phyloP scores from a whole-genome alignment of 441 rosid genomes.

The Populus hybrid region DNA sequence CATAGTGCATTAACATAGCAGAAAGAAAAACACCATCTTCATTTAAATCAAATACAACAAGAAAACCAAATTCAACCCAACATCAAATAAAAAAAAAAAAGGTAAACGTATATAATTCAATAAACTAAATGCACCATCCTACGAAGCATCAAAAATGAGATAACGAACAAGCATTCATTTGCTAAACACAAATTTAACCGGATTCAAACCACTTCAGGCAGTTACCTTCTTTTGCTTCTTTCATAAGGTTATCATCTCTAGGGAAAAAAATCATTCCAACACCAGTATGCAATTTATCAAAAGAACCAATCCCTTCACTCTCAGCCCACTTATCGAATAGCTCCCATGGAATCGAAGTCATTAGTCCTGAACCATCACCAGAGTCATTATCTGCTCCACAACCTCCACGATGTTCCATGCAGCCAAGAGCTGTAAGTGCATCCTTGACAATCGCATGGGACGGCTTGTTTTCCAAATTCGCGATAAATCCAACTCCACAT shows the following conservation, averaged over 20 bases:
- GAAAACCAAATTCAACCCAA: no score
- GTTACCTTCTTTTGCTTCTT: slow-evolving; percentile 85
- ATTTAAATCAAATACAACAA: no score
- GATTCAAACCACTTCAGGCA: slow-evolving; percentile 10
- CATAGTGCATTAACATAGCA: neutral
- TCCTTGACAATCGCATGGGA: slow-evolving; percentile 75
- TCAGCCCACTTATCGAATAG: slow-evolving; percentile 81
- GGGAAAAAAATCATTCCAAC: slow-evolving; percentile 97
- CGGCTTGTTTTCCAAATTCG: slow-evolving; percentile 84
- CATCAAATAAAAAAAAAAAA: neutral
- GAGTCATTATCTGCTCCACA: slow-evolving; percentile 99
- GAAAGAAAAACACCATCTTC: no score
- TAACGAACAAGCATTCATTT: slow-evolving; percentile 6
- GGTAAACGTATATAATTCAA: neutral
- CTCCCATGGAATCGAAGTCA: slow-evolving; percentile 99
- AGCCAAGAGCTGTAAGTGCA: slow-evolving; percentile 92
- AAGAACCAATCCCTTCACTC: slow-evolving; percentile 66
- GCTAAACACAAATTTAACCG: neutral
- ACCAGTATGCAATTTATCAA: slow-evolving; percentile 86
- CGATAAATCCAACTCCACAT: slow-evolving; percentile 99
- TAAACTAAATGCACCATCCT: neutral
- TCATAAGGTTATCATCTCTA: slow-evolving; percentile 51
- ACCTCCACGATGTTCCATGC: slow-evolving; percentile 99
- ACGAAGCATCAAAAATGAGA: neutral
- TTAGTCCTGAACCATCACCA: slow-evolving; percentile 96